Evolutionary conservation across 345 rosid species (phyloP), one percentile per base, ranked within the genome.

Genomic region (Anastatica hierochuntica): DNA sequence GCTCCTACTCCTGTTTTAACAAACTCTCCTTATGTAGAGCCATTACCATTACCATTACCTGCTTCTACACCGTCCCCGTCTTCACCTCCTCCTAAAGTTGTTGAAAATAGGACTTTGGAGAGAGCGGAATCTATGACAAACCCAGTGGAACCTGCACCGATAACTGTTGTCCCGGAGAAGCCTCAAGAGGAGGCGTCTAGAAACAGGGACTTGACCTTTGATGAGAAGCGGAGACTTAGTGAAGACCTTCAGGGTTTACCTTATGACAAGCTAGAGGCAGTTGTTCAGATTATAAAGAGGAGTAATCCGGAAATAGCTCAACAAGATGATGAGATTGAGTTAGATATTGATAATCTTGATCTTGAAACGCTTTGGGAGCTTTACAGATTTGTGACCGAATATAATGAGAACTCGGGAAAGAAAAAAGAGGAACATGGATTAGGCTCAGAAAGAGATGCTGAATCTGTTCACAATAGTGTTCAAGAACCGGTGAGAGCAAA

Each of bases 291-390:
- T 58, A 85, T 92, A 54, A 92, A 73, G 75, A 83, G 77, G 72
- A 77, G 85, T 48, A 92, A 77, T 48, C 78, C 83, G 17, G 80
- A 72, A 15, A 81, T 88, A 33, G 72, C 70, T 43, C 84, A 77
- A 61, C 77, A 83, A 59, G 94, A 88, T 13, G 94, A 85, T 70
- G 98, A 88, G 74, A 79, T 92, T 70, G 98, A 88, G 69, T 69
- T 92, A 27, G 98, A 92, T 53, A 83, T 92, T 48, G 96, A 85
- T 46, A 72, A 69, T 70, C 80, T 92, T 58, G 96, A 88, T 68
- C 70, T 69, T 11, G 75, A 81, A 57, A 92, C 95, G 8, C 85
- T 88, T 54, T 92, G 95, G 98, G 95, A 92, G 65, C 94, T 92
- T 49, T 73, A 78, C 67, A 70, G 74, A 39, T 77, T 75, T 50